Evolutionary conservation across 139 green algal genomes (phyloP), one percentile per base, ranked within the genome.

Genomic region (Protoeuglena noctilucae): DNA sequence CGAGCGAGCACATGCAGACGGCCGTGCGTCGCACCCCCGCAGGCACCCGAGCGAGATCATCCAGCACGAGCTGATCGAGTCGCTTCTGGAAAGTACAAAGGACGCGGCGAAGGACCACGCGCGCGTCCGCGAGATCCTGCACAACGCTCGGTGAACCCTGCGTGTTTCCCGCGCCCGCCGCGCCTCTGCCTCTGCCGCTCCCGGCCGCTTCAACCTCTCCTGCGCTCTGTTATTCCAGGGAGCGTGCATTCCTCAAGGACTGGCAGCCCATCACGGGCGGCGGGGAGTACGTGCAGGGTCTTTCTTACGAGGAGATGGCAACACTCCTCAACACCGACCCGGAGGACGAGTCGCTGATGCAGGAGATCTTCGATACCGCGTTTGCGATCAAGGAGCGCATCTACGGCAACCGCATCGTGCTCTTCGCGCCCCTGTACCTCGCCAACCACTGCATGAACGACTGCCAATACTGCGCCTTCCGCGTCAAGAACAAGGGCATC

Each of bases 371-470:
- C 48, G 76, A 83, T 51, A 84, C 76, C 0, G 74, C 74, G 2
- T 67, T 73, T n/a, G 67, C 67, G 48, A 80, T 80, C 54, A 80
- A 83, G 65, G 54, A 83, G 41, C 69, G 73, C 62, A 83, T 83
- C 56, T 83, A 83, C 52, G 75, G 73, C 66, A 83, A 83, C 69
- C 75, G 75, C 40, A 78, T 83, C 51, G 75, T 83, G 45, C 74
- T 84, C 23, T 84, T 84, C 48, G 71, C 74, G 18, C 74, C 76
- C 3, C 69, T 82, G 3, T 82, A 82, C 69, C 58, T 82, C 9
- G 70, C 76, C 48, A 83, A 83, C 68, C 70, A 83, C 65, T 84
- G 76, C 57, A 68, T 81, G 28, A 83, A 83, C 64, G 70, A 61
- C 51, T 84, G 76, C 66, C 67, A 70, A 9, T 84, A 84, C 71